Base-by-base conservation (phyloP, 2,329 filamentous ascomycete genomes). In the Fusarium annulatum region DNA sequence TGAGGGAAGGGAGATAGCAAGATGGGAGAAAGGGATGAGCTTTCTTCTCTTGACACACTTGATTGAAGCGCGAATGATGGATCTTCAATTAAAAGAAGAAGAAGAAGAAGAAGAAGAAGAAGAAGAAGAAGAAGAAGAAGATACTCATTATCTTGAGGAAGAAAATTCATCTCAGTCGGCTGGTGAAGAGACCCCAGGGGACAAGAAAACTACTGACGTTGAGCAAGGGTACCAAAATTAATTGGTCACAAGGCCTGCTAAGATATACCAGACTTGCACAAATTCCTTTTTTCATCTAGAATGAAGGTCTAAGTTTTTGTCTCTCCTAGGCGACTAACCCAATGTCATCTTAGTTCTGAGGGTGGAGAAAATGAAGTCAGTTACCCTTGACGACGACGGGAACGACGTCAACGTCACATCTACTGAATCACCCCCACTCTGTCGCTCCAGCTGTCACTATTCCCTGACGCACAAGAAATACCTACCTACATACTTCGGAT, bases 111-210 rank as follows among this genome's bases (percentile, higher is more conserved):
- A 23, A 28, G 43, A 45, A 36, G 23, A 42, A 14, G 15, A n/a
- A 39, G 21, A 46, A 34, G 21, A 60, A 41, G 30, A 26, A 28
- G 43, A 45, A 36, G 23, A 42, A 36, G 23, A 30, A 30, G 30
- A 30, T 12, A 4, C 12, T 34, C 12, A 42, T 56, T 16, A 46
- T 53, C 19, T 26, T 34, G 36, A 58, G 39, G 45, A n/a, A 39
- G 49, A 70, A 73, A 74, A 58, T 63, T 71, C 60, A 57, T 67
- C 46, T 69, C 33, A 57, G 42, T 73, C 55, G 59, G 67, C 41
- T 67, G 48, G 46, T 66, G 38, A 57, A 64, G 60, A 41, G 46
- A 34, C 30, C 21, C 1, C 8, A 14, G 15, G 16, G 15, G 12
- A 33, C 48, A 51, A 34, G 16, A 51, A 51, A 34, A 5, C 16